Evolutionary conservation across 2,329 filamentous ascomycete genomes (phyloP), one percentile per base, ranked within the genome.

Genomic region (Cytospora paraplurivora): DNA sequence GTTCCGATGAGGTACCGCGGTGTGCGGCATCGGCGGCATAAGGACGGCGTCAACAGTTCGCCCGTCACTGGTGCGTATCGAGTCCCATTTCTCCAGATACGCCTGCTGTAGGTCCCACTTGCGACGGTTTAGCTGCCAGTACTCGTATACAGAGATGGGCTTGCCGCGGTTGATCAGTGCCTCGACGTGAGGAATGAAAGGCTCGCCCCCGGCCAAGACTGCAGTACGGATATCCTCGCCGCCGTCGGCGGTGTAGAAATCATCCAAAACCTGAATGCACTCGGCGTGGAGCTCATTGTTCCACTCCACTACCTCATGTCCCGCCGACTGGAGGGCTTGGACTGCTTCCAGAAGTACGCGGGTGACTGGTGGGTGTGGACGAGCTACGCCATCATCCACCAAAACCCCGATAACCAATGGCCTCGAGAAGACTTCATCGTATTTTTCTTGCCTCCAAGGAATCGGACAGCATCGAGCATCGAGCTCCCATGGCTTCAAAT

Each of bases 41-140:
- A 90, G 71, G 0, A 89, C 67, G 0, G 86, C 73, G 68, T 90
- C 86, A 0, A 86, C 81, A 0, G 70, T 67, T 6, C 74, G 75
- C 0, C 81, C 84, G 80, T 80, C 0, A 38, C 66, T 0, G 75
- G 70, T 3, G 79, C 82, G 17, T 69, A 74, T 0, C 77, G 73
- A 0, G 71, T 82, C 81, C 86, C 86, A 89, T 63, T 85, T 83
- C 56, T 86, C 79, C 1, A 88, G 76, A 62, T 86, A 88, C 2
- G 74, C 76, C 63, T 86, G 81, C 66, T 87, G 84, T 67, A 79
- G 75, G 0, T 74, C 76, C 33, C 78, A 62, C 69, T 88, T 89
- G 33, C 79, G 77, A 65, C 77, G 83, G 73, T 88, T 89, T 7
- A 90, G 77, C 68, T 88, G 85, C 87, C 86, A 90, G 72, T 89